Evolutionary conservation across 1,284 basidiomycete species (phyloP), one percentile per base, ranked within the genome.

Genomic region (Takashimella tepidaria): DNA sequence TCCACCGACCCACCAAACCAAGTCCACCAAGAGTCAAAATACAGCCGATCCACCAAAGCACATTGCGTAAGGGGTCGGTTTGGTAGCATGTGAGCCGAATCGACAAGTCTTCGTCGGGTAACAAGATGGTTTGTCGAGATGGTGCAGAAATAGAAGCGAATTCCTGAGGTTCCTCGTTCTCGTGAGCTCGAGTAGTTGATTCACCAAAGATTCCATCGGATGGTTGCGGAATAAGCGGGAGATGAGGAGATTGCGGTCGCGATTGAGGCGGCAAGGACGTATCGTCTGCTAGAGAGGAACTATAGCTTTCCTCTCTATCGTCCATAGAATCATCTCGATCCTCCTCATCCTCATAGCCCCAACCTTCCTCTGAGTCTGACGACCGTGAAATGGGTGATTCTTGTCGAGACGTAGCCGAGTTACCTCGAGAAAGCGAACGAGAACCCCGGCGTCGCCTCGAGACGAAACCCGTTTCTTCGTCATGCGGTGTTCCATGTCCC

Each of bases 31-130:
- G 75, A 1, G 86, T 83, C 13, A 88, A 53, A 6, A 89, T 64
- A 66, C 88, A 92, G 5, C 82, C 82, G 20, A 81, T 51, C 62
- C 83, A 80, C 92, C 93, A 99, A 4, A 87, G 58, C 68, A 80
- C 77, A 48, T 82, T 80, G 49, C 86, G 83, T 79, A 83, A 83
- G 5, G 67, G 67, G 43, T 88, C 78, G 4, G 83, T 82, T 63
- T 88, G 85, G 68, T 92, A 95, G n/a, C 92, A 92, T 16, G 91
- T 83, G 67, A 99, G 88, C 5, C 91, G 85, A 51, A 98, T 82
- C 13, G 86, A 86, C 42, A 83, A 82, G 67, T 98, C 96, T 73
- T 99, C 96, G 65, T 98, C 96, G 3, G 85, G 79, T 23, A 98
- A 81, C 66, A 92, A 84, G 40, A 98, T 81, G 2, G 84, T 87